Base-by-base conservation (phyloP, 2,329 filamentous ascomycete genomes). In the Thielaviopsis musarum region DNA sequence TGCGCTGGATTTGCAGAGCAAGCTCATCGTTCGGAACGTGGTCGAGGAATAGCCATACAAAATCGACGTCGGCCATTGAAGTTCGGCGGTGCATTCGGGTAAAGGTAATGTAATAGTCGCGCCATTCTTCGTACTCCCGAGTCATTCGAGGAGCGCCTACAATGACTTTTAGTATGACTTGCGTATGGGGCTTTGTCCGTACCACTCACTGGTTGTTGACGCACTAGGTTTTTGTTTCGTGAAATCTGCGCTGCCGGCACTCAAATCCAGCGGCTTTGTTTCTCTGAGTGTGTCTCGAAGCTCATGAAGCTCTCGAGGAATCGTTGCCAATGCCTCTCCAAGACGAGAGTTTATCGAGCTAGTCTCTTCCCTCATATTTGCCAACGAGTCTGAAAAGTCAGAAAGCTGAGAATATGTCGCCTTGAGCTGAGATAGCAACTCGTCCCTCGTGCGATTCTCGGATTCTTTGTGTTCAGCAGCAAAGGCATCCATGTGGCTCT, bases 21-120 rank as follows among this genome's bases (percentile, higher is more conserved):
- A 62, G 58, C 5, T 56, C 58, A 22, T 60, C 52, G 56, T 59
- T 58, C 12, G 61, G 58, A 17, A 62, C 55, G 22, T 62, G 58
- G 24, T 62, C 61, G 4, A 62, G 45, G 19, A 62, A 62, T n/a
- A 62, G 28, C 61, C 61, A 60, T 28, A 62, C 58, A 6, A 62
- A 60, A 7, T 62, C 58, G 21, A 53, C 26, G 5, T 62, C 61
- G 17, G 58, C 26, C 48, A 62, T 34, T 4, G 61, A 60, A 15
- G 61, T 62, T 26, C 41, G 24, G 10, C 58, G 61, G 19, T 62
- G 26, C 58, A 58, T 62, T 22, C 56, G 54, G 5, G 51, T 41
- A 49, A 62, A 60, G 24, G 38, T 59, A 21, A 56, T 51, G 21
- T 62, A 62, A 28, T 60, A 62, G 17, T 58, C 58, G 5, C 56